Evolutionary conservation across 352 stramenopile species (phyloP), one percentile per base, ranked within the genome.

Genomic region (Globisporangium canariense): DNA sequence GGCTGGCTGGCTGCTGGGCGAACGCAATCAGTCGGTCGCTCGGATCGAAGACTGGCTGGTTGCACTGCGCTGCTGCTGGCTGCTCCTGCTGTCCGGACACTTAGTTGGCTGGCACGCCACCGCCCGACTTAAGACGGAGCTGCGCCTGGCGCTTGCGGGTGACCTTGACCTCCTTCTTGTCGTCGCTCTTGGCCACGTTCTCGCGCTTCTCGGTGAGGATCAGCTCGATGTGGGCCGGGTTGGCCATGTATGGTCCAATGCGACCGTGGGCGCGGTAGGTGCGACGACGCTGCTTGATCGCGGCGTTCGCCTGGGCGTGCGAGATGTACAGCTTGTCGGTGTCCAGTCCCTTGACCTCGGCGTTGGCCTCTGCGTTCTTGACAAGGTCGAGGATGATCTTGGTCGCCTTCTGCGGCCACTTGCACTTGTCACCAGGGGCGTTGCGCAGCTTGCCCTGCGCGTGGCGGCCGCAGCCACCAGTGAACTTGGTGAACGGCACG

Each of bases 401-500:
- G 50, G 96, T 99, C 18, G 97, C 96, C 85, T 99, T 99, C 66
- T 99, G 93, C 46, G 98, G 98, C 97, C 97, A 99, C 77, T 97
- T 96, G 86, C 96, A 98, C 86, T 98, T 98, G 90, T 98, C 92
- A 59, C 88, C 98, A 49, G 97, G 90, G 59, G 95, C 91, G 67
- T 97, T 97, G 65, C 78, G 71, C 69, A 97, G 85, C 89, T 99
- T 99, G 69, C 90, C 97, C 87, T 98, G 93, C 61, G 94, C 93
- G 80, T 99, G 97, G 76, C 96, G 96, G 71, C 98, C 97, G 71
- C 98, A 98, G 78, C 98, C 98, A 76, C 97, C 97, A 54, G 97
- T 99, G 90, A 98, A 99, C 83, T 98, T 98, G 76, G 96, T 98
- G 89, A 99, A 99, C 49, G 98, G 93, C 69, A 99, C 97, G 65